Evolutionary conservation across 2,329 filamentous ascomycete genomes (phyloP).

Genomic region (Arthroderma sp.): DNA sequence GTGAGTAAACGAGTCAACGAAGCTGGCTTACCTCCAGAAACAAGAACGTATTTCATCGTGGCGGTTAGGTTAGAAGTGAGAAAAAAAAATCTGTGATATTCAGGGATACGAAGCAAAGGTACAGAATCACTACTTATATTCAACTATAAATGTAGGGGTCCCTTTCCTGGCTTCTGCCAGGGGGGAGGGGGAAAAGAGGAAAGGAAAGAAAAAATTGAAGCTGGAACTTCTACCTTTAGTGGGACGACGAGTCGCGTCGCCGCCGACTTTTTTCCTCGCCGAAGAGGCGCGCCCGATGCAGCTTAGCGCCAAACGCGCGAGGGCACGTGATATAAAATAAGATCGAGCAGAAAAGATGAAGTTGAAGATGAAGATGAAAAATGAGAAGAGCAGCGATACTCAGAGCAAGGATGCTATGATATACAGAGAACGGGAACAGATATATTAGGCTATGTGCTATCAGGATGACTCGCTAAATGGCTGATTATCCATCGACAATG

Average conservation of each 20-base stretch:
- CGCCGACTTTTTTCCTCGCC: not conserved
- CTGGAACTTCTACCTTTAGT: not conserved
- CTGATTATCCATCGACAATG: not conserved
- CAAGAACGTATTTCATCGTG: conserved; percentile 70
- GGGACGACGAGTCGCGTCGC: not conserved
- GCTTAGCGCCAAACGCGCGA: not conserved
- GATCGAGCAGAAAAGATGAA: too few relatives aligned
- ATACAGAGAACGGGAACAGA: too few relatives aligned
- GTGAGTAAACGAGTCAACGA: not conserved
- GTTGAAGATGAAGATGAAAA: too few relatives aligned
- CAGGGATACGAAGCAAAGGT: not conserved
- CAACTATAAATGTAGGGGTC: conserved; percentile 10
- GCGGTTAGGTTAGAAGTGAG: not conserved
- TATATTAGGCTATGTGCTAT: too few relatives aligned
- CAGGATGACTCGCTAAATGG: not conserved
- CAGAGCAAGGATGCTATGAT: too few relatives aligned
- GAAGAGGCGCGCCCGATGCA: not conserved
- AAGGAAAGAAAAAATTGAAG: conserved; percentile 7
- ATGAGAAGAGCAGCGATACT: too few relatives aligned
- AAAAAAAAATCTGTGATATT: not conserved
- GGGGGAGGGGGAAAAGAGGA: conserved; percentile 7
- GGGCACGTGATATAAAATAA: not conserved
- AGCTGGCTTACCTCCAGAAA: conserved; percentile 55
- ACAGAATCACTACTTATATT: not conserved
- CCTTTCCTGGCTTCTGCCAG: conserved; percentile 12